phyloP scores from a whole-genome alignment of 768 basidiomycete species.

The Cystofilobasidium bisporidii region DNA sequence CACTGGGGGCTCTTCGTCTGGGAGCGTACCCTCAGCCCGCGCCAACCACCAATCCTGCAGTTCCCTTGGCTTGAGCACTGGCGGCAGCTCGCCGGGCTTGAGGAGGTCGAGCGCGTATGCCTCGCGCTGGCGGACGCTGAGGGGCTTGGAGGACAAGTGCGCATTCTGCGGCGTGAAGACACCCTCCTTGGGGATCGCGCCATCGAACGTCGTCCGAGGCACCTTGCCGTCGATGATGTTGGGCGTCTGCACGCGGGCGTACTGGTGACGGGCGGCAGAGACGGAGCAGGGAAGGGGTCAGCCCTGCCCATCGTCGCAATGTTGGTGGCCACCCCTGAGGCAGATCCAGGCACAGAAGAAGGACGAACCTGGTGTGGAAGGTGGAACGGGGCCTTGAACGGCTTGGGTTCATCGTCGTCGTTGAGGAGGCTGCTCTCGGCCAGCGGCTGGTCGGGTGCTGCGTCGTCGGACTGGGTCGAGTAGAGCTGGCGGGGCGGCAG shows the following conservation, averaged over 20 bases:
- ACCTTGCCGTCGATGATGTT: conserved; percentile 11
- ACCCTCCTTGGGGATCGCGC: background rate
- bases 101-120: conserved; percentile 23
- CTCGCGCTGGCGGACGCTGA: conserved; percentile 9
- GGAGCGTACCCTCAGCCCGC: background rate
- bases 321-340: background rate
- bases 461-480: conserved; percentile 3
- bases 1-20: conserved; percentile 5
- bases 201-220: conserved; percentile 7
- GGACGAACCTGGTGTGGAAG: conserved; percentile 17
- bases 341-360: too few species aligned
- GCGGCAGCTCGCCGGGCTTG: conserved; percentile 17
- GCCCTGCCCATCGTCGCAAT: background rate
- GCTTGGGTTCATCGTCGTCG: background rate
- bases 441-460: background rate
- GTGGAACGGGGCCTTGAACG: conserved; percentile 7
- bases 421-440: background rate
- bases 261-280: background rate
- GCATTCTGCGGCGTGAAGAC: conserved; percentile 24
- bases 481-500: conserved; percentile 1
- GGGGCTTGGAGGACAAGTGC: conserved; percentile 4
- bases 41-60: conserved; percentile 21
- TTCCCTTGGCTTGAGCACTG: background rate
- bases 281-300: background rate
- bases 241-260: conserved; percentile 3